phyloP scores from a whole-genome alignment of 495 filamentous ascomycete species.

The Aspergillus saccharolyticus region DNA sequence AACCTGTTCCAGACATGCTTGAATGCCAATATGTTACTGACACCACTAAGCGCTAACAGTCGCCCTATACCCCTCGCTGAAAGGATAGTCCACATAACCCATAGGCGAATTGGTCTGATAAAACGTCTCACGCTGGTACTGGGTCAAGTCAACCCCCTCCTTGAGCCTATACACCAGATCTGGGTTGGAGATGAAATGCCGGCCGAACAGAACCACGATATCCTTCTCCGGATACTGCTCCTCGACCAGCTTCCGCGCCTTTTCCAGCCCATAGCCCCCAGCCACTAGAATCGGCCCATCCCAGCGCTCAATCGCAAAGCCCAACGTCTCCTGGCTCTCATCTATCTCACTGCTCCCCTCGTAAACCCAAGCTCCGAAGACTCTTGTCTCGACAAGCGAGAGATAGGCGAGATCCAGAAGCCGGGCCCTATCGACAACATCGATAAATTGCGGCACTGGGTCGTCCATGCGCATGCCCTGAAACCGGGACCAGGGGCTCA shows the following conservation, averaged over 20 bases:
- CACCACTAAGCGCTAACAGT: background rate
- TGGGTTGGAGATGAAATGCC: conserved; percentile 61
- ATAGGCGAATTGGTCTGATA: conserved; percentile 35
- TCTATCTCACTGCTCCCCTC: conserved; percentile 29
- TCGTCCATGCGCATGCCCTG: conserved; percentile 66
- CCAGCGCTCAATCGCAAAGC: conserved; percentile 38
- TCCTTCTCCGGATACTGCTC: conserved; percentile 31
- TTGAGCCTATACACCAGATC: conserved; percentile 57
- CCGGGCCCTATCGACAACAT: conserved; percentile 48
- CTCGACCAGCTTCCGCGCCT: conserved; percentile 44
- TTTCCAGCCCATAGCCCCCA: conserved; percentile 53
- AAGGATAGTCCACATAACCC: conserved; percentile 57
- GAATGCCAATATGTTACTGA: too few relatives aligned
- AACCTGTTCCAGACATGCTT: too few relatives aligned
- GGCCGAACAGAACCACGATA: conserved; percentile 50
- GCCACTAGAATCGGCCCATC: conserved; percentile 52
- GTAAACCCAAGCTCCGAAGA: conserved; percentile 33
- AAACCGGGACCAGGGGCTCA: conserved; percentile 61
- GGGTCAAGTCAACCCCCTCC: conserved; percentile 45
- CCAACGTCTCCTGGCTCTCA: conserved; percentile 42
- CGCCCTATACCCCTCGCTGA: conserved; percentile 12
- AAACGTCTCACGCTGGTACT: conserved; percentile 53
- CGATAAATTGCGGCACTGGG: conserved; percentile 55
- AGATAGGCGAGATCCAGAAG: conserved; percentile 57
- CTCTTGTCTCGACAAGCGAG: conserved; percentile 57